Evolutionary conservation across 2,329 filamentous ascomycete species (phyloP).

Genomic region (Aurifilum marmelostoma): DNA sequence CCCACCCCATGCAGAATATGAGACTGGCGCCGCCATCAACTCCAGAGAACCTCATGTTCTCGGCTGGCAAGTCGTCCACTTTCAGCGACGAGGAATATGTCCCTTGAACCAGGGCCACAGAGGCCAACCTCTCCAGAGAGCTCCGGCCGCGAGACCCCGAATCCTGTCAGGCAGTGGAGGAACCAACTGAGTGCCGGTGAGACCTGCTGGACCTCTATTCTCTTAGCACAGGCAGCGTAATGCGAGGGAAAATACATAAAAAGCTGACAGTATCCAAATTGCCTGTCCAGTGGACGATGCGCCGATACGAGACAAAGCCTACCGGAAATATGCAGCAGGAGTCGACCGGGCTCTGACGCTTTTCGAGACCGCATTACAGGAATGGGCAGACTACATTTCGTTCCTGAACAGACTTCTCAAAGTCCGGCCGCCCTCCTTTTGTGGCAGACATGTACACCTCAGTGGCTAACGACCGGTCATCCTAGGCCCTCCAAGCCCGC

Average conservation of each 20-base stretch:
- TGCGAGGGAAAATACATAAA: too few relatives aligned
- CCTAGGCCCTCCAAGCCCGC: constrained; percentile 85
- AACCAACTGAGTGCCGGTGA: constrained; percentile 77
- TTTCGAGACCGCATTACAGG: constrained; percentile 91
- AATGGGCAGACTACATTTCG: constrained; percentile 99
- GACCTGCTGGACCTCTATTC: constrained; percentile 36
- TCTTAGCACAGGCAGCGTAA: background rate
- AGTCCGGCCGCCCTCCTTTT: constrained; percentile 48
- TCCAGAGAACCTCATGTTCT: constrained; percentile 30
- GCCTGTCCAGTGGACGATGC: constrained; percentile 40
- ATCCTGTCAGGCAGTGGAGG: constrained; percentile 72
- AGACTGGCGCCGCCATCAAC: constrained; percentile 20
- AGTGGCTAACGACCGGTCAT: constrained; percentile 34
- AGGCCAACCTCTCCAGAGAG: constrained; percentile 75
- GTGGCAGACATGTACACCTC: constrained; percentile 14
- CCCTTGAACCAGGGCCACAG: constrained; percentile 62
- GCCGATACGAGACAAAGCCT: constrained; percentile 65
- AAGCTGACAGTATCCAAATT: constrained; percentile 18
- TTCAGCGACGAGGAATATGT: constrained; percentile 50
- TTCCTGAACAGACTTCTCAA: constrained; percentile 91
- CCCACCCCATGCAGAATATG: constrained; percentile 24
- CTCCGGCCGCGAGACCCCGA: constrained; percentile 80
- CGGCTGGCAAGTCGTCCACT: constrained; percentile 17
- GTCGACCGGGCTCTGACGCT: constrained; percentile 86
- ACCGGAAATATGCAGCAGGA: constrained; percentile 85